Evolutionary conservation across 805 yeast species (phyloP), one percentile per base, ranked within the genome.

Genomic region (Deakozyma indianensis): DNA sequence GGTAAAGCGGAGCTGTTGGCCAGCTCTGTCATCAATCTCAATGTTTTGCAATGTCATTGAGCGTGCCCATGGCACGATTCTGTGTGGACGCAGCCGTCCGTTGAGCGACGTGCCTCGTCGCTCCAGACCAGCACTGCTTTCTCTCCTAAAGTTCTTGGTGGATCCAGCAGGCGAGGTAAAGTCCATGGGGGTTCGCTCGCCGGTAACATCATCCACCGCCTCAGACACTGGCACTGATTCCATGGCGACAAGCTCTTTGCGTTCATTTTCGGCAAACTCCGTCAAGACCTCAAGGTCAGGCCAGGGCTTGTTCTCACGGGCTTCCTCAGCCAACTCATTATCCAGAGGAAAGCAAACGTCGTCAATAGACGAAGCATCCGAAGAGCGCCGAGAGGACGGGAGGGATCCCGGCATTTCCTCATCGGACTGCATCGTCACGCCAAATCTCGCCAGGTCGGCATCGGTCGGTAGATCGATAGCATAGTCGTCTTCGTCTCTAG

Each of bases 341-440:
- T 80, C 87, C 32, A 87, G 69, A 0, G 95, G 95, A 60, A 86
- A 77, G 57, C 96, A 90, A 22, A 90, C 98, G 62, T 90, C 98
- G 58, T 82, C 88, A 48, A 90, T 64, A 1, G 95, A 83, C 0
- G 94, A 79, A 35, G 77, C 74, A 35, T 57, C 51, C 29, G 79
- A 70, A 35, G 75, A 66, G 48, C 82, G 68, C 43, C 82, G 72
- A 21, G 80, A 71, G 2, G 77, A 67, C 3, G 86, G 85, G 53
- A 78, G 77, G n/a, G 83, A 78, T 42, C 51, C 52, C 43, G 54
- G 51, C 22, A 56, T 48, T 18, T 47, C 55, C 18, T 47, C 45
- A 23, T 51, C 56, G 22, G 41, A 25, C 42, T 25, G 42, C 28
- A 41, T 40, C 18, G 35, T 16, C 23, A 21, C 24, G 21, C 22